Conservation (phyloP, 495 filamentous ascomycete genomes). For the Trichoderma orchidacearum region DNA sequence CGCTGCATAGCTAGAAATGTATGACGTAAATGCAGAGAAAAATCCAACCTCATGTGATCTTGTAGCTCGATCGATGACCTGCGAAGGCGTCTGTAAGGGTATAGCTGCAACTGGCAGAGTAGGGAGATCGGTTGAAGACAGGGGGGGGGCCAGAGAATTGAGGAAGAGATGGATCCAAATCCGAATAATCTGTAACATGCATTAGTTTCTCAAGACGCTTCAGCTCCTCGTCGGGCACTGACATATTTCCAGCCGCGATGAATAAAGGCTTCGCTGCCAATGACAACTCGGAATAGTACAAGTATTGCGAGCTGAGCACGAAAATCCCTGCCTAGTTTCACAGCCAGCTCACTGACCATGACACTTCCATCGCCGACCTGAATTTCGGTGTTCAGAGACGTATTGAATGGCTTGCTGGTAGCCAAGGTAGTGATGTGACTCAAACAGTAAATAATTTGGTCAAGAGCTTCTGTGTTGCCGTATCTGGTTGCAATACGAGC, state of each 20-base stretch:
- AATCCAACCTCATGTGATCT: conserved; percentile 67
- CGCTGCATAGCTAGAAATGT: conserved; percentile 95
- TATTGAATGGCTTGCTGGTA: conserved; percentile 60
- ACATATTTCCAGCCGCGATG: conserved; percentile 73
- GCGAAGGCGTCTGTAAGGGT: conserved; percentile 79
- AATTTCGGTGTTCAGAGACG: conserved; percentile 86
- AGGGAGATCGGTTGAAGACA: conserved; percentile 57
- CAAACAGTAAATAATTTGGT: conserved; percentile 81
- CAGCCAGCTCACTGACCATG: conserved; percentile 97
- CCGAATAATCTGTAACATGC: conserved; percentile 53
- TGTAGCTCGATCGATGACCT: conserved; percentile 78
- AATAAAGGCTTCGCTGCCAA: conserved; percentile 66
- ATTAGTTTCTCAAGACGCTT: conserved; percentile 5
- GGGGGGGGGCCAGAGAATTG: conserved; percentile 83
- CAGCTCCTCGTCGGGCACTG: conserved; percentile 16
- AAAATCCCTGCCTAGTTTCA: conserved; percentile 90
- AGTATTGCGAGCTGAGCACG: conserved; percentile 87
- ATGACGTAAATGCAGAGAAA: conserved; percentile 86
- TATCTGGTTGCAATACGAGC: conserved; percentile 86
- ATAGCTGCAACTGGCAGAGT: conserved; percentile 69
- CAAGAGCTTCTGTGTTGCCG: conserved; percentile 69
- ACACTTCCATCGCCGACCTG: conserved; percentile 84
- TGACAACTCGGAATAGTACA: conserved; percentile 81
- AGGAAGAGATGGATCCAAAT: conserved; percentile 94
- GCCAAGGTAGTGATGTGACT: conserved; percentile 82